phyloP scores from a whole-genome alignment of 805 yeast genomes.

The Metahyphopichia silvanorum region DNA sequence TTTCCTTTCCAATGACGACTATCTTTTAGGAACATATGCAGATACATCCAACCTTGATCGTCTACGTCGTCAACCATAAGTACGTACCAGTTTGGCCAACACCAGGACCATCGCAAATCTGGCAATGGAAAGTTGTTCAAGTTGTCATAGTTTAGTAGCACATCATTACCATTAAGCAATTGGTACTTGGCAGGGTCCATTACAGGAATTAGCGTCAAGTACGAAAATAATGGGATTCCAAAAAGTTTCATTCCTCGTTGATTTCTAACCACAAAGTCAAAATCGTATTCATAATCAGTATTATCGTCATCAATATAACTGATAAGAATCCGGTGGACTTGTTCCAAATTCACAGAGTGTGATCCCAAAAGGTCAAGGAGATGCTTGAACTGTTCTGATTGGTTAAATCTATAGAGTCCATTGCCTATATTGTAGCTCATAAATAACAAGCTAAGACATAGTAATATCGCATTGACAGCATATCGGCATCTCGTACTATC shows the following conservation, averaged over 20 bases:
- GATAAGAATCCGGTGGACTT: too few species aligned
- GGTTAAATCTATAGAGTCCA: too few species aligned
- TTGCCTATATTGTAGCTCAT: too few species aligned
- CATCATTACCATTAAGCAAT: conserved; percentile 36
- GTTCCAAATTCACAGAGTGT: too few species aligned
- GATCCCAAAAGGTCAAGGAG: too few species aligned
- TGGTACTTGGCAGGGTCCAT: conserved; percentile 52
- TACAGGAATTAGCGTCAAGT: conserved; percentile 43
- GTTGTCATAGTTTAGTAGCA: conserved; percentile 25
- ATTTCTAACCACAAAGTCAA: conserved; percentile 50
- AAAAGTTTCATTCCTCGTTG: conserved; percentile 52
- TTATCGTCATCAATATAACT: too few species aligned
- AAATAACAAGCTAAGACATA: too few species aligned
- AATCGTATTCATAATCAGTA: conserved; percentile 4
- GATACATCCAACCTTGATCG: conserved; percentile 83
- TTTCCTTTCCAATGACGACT: conserved; percentile 60
- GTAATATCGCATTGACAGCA: too few species aligned
- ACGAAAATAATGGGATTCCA: conserved; percentile 49
- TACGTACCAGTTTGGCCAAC: conserved; percentile 70
- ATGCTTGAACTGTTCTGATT: too few species aligned
- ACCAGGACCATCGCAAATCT: conserved; percentile 62
- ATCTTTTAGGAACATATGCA: conserved; percentile 48
- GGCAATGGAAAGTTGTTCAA: conserved; percentile 46
- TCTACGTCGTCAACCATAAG: conserved; percentile 70
- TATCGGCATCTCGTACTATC: too few species aligned